These are phyloP conservation scores for Ogataea trehaloabstinens DNA, from an alignment of 805 yeast species.

Conservation along the genomic window DNA sequence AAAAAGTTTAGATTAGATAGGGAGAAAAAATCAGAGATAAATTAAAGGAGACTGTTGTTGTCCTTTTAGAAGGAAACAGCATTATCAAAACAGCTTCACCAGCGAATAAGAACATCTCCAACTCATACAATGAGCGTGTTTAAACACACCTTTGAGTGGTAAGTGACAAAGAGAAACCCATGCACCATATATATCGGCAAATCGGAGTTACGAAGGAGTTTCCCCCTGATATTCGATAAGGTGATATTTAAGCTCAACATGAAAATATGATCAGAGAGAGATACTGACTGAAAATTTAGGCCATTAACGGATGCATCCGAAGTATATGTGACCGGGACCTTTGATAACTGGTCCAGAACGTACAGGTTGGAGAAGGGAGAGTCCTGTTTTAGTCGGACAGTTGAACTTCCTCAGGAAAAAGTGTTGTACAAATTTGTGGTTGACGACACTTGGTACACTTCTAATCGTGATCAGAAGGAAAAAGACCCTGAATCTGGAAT, in stretches of 20 bases:
- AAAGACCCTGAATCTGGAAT: constrained; percentile 41
- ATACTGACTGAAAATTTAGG: constrained; percentile 21
- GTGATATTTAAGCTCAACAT: background rate
- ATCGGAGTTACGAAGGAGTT: background rate
- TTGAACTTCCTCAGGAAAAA: constrained; percentile 39
- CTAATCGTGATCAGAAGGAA: constrained; percentile 37
- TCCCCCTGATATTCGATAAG: background rate
- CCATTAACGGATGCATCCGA: constrained; percentile 27
- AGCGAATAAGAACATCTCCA: background rate
- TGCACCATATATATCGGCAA: too few species aligned
- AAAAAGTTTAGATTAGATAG: constrained; percentile 3
- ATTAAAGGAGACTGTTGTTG: background rate
- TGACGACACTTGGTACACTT: constrained; percentile 54
- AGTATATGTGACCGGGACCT: constrained; percentile 62
- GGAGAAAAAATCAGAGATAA: background rate
- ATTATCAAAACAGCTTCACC: background rate
- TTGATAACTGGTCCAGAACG: constrained; percentile 54
- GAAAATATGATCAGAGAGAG: too few species aligned
- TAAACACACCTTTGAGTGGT: constrained; percentile 27
- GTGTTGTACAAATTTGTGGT: constrained; percentile 56
- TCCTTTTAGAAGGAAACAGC: background rate
- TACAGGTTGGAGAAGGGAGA: constrained; percentile 40
- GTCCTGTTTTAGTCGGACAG: constrained; percentile 40
- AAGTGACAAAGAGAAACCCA: too few species aligned
- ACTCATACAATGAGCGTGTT: constrained; percentile 11